phyloP scores from a whole-genome alignment of 768 basidiomycete species.

The Sistotremastrum suecicum region DNA sequence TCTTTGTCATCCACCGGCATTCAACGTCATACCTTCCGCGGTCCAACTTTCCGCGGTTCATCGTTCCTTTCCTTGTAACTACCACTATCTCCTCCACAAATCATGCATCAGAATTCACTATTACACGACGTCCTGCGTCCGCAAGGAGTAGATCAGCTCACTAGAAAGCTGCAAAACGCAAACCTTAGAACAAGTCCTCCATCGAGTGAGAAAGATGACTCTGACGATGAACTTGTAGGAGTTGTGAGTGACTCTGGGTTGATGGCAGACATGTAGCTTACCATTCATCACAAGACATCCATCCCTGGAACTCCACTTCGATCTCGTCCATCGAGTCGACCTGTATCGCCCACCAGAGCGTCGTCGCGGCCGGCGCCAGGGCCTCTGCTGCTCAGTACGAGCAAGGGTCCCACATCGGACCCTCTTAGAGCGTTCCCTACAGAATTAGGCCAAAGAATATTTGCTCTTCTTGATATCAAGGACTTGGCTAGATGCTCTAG shows the following conservation, averaged over 20 bases:
- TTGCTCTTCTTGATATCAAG: slow-evolving; percentile 41
- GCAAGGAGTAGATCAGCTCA: slow-evolving; percentile 8
- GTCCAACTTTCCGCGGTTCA: too few species aligned
- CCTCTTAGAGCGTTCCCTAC: slow-evolving; percentile 65
- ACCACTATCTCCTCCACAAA: slow-evolving; percentile 22
- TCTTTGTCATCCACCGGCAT: too few species aligned
- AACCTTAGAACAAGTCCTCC: slow-evolving; percentile 1
- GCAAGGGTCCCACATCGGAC: slow-evolving; percentile 25
- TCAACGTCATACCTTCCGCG: too few species aligned
- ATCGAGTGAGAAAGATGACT: slow-evolving; percentile 6
- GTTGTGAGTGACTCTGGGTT: slow-evolving; percentile 8
- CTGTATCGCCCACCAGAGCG: slow-evolving; percentile 27
- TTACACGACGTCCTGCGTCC: slow-evolving; percentile 13
- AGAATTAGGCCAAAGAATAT: slow-evolving; percentile 68
- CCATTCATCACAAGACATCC: slow-evolving; percentile 3
- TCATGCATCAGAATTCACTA: slow-evolving; percentile 23
- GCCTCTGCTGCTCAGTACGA: slow-evolving; percentile 25
- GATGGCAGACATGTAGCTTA: not conserved
- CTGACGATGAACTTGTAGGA: slow-evolving; percentile 13
- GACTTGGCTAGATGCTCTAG: slow-evolving; percentile 67
- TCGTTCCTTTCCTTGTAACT: too few species aligned
- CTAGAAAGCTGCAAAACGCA: slow-evolving; percentile 8
- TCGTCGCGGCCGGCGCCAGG: slow-evolving; percentile 35
- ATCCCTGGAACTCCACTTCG: slow-evolving; percentile 4
- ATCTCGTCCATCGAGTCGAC: slow-evolving; percentile 33